Percentiles rank a stretch among this genome's conserved stretches.
Evolutionary conservation across 208 protist genomes (phyloP).

Genomic region (Endotrypanum monterogeii): DNA sequence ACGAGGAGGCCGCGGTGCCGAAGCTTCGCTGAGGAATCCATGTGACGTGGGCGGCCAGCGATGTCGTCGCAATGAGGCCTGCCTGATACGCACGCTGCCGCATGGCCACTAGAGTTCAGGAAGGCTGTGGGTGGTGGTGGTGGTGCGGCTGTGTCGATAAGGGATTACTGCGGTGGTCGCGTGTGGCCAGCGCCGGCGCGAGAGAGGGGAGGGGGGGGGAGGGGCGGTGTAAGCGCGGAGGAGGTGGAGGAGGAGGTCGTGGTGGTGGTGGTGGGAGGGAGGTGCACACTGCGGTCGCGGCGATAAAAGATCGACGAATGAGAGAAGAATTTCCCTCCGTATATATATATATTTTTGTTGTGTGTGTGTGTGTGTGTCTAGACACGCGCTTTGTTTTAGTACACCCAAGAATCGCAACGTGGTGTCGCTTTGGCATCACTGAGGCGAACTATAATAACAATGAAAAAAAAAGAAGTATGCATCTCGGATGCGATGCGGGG

Average conservation of each 20-base stretch:
- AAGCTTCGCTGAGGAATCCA: not conserved
- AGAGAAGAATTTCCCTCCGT: not conserved
- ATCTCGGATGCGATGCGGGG: too few species aligned
- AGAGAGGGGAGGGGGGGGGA: not conserved
- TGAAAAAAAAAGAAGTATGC: too few species aligned
- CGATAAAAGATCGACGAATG: not conserved
- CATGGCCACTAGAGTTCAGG: not conserved
- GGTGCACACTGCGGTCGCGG: not conserved
- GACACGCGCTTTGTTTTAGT: too few species aligned
- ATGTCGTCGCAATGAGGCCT: not conserved
- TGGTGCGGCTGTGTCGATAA: not conserved
- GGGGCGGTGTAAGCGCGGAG: not conserved
- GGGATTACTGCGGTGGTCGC: not conserved
- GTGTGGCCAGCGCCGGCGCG: not conserved
- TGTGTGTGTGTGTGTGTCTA: too few species aligned
- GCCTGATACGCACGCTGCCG: not conserved
- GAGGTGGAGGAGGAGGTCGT: not conserved
- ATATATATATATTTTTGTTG: too few species aligned
- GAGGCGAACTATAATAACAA: too few species aligned
- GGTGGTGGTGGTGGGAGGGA: not conserved
- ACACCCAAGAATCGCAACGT: too few species aligned
- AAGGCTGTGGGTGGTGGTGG: not conserved
- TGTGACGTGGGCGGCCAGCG: not conserved
- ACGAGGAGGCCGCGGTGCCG: not conserved
- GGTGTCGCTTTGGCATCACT: too few species aligned